phyloP scores from a whole-genome alignment of 1,284 basidiomycete species.

The Papiliotrema flavescens region DNA sequence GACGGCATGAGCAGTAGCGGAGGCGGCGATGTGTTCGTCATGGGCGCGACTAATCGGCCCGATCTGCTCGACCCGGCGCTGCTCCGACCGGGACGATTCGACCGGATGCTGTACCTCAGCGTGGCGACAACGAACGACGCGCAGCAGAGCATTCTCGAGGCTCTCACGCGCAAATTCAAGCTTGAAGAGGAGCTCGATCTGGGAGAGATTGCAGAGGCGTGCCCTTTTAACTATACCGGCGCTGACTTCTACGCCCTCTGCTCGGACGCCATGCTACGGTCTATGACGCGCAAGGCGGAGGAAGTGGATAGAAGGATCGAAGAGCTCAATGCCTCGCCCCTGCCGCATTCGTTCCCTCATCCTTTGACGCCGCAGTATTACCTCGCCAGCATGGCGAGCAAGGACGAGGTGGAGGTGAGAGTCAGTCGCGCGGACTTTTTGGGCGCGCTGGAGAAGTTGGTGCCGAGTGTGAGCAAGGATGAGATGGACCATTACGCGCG shows the following conservation, averaged over 20 bases:
- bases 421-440: slow-evolving; percentile 56
- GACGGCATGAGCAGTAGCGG: slow-evolving; percentile 70
- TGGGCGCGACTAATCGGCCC: slow-evolving; percentile 96
- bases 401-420: slow-evolving; percentile 61
- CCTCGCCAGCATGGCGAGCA: slow-evolving; percentile 74
- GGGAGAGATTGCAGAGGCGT: slow-evolving; percentile 63
- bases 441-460: slow-evolving; percentile 67
- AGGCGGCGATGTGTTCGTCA: slow-evolving; percentile 76
- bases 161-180: slow-evolving; percentile 88
- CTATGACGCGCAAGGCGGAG: slow-evolving; percentile 85
- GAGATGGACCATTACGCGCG: slow-evolving; percentile 85
- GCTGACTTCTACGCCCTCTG: slow-evolving; percentile 98
- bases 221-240: slow-evolving; percentile 91
- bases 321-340: slow-evolving; percentile 40
- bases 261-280: slow-evolving; percentile 91
- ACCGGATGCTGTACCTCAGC: slow-evolving; percentile 93
- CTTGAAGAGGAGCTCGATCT: slow-evolving; percentile 71
- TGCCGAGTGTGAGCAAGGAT: slow-evolving; percentile 80
- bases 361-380: slow-evolving; percentile 90
- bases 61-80: slow-evolving; percentile 92
- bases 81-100: slow-evolving; percentile 90
- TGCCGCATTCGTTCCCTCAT: slow-evolving; percentile 59
- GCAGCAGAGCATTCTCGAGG: slow-evolving; percentile 82
- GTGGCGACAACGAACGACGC: slow-evolving; percentile 84
- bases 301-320: slow-evolving; percentile 71